Evolutionary conservation across 345 rosid species (phyloP).

Genomic region (Pistacia integerrima): DNA sequence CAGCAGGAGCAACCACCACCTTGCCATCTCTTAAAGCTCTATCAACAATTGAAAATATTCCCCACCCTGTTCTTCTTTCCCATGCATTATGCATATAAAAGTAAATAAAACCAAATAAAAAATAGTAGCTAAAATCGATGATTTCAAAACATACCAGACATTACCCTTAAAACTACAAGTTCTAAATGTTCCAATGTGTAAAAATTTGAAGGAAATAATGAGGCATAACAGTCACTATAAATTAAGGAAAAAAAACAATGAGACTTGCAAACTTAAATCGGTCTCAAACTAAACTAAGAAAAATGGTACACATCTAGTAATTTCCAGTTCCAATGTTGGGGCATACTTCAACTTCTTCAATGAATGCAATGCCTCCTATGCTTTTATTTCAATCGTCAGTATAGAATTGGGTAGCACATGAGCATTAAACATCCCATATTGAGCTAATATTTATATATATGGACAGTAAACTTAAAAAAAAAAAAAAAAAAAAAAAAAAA

Average conservation of each 20-base stretch:
- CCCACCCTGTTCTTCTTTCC: neutral
- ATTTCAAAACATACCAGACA: neutral
- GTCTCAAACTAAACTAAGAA: neutral
- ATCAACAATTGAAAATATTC: neutral
- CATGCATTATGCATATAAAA: neutral
- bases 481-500: neutral
- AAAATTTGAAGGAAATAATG: neutral
- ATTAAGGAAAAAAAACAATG: neutral
- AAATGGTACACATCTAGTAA: neutral
- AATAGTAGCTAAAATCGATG: neutral
- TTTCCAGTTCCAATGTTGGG: conserved; percentile 1
- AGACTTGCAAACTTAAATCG: neutral
- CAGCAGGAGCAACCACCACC: neutral
- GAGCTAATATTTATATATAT: too few relatives aligned
- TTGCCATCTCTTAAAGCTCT: neutral
- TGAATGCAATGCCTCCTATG: neutral
- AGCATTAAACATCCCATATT: conserved; percentile 2
- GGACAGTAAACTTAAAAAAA: too few relatives aligned
- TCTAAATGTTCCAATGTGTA: neutral
- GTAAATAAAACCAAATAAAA: neutral
- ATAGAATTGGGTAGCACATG: conserved; percentile 8
- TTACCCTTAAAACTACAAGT: neutral
- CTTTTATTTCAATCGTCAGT: neutral
- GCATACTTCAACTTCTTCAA: neutral
- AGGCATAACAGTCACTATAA: neutral